Base-by-base conservation (phyloP, 495 filamentous ascomycete genomes). In the Aspergillus biplanus region DNA sequence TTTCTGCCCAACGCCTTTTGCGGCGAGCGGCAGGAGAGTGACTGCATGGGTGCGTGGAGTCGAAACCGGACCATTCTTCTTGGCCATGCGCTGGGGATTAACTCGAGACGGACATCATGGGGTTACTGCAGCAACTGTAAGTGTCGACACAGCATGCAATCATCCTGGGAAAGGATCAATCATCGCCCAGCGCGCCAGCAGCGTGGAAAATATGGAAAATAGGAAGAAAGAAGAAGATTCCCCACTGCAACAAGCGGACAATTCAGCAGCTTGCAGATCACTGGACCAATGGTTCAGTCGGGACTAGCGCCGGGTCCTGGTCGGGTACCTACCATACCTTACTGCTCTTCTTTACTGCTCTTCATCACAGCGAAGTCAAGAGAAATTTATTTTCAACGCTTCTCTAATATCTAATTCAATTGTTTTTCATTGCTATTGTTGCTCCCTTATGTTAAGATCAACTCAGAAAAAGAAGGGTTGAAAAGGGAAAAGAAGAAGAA, bases 1-100 rank as follows among this genome's bases (percentile, higher is more conserved):
- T 79, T 73, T 71, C 69, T 79, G 74, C 77, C 77, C 77, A 77
- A 78, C 69, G 68, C 62, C 62, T 64, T 67, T 73, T 61, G 44
- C 59, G 59, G 73, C 65, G 62, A 71, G 68, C 65, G 63, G 73
- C 73, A 73, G 72, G 66, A 73, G 72, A 74, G 65, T 59, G 62
- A 69, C 69, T 71, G 69, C 72, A 73, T 61, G 47, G 35, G 64
- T 57, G 62, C 62, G 65, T 66, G 68, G 67, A 54, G 59, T 67
- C 39, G 55, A 65, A 35, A 64, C 62, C 57, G 59, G 65, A 27
- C 21, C 47, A 7, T 50, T 50, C 47, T 50, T 27, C 61, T 50
- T 21, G 47, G 65, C 47, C 52, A 18, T 31, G 47, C 1, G 59
- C 48, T 57, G 27, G 16, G 48, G 56, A 35, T 33, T 58, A 52